Conservation (phyloP, 2,329 filamentous ascomycete species). For the Xylariaceae sp. region DNA sequence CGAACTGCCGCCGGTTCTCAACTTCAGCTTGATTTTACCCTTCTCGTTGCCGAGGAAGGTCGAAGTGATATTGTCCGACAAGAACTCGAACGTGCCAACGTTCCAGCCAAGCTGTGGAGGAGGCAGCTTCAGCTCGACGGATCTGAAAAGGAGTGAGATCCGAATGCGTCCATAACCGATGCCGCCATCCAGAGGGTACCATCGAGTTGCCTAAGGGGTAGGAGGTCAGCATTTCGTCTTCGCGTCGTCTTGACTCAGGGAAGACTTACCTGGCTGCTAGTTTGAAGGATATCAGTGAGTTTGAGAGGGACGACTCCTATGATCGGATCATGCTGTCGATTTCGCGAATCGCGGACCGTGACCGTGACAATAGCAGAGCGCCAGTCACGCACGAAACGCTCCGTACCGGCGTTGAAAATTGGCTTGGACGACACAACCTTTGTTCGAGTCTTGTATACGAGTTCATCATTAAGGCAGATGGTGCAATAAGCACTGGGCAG, state of each 20-base stretch:
- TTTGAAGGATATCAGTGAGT: conserved; percentile 81
- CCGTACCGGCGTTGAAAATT: conserved; percentile 95
- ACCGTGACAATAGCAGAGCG: conserved; percentile 79
- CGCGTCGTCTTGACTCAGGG: not conserved
- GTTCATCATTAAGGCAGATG: conserved; percentile 80
- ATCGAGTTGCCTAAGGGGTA: conserved; percentile 53
- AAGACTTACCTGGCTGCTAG: conserved; percentile 60
- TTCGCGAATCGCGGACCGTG: conserved; percentile 80
- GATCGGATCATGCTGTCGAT: conserved; percentile 90
- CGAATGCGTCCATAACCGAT: conserved; percentile 86
- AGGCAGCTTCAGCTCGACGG: conserved; percentile 80
- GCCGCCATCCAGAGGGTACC: conserved; percentile 95
- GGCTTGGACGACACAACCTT: conserved; percentile 93
- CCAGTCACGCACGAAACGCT: conserved; percentile 92
- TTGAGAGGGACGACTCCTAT: conserved; percentile 87
- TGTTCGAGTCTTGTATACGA: conserved; percentile 86
- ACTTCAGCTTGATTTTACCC: conserved; percentile 66
- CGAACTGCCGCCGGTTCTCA: conserved; percentile 80
- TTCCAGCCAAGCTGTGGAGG: conserved; percentile 86
- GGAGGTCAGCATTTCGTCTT: conserved; percentile 21
- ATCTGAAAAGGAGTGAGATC: conserved; percentile 84
- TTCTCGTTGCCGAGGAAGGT: conserved; percentile 48
- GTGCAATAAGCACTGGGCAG: conserved; percentile 93
- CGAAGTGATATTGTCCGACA: conserved; percentile 63
- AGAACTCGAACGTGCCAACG: conserved; percentile 88